Evolutionary conservation across 371 early-diverging fungal genomes (phyloP).

Genomic region (Zopfochytrium polystomum): DNA sequence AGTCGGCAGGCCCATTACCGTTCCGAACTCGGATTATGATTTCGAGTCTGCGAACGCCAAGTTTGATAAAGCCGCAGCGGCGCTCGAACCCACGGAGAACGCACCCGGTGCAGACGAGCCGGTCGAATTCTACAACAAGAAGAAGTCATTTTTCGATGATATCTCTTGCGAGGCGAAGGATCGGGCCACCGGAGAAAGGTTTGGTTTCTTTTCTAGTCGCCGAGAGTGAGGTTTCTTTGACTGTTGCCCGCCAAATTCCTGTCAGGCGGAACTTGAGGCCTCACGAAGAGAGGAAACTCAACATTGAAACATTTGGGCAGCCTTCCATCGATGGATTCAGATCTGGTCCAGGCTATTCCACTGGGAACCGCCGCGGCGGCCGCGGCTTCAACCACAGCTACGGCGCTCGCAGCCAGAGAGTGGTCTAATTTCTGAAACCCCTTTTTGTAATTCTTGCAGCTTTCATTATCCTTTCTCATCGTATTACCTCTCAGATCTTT

Average conservation of each 20-base stretch:
- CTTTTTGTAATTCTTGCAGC: too few relatives aligned
- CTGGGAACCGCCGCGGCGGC: constrained; percentile 31
- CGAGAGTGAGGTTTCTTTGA: background rate
- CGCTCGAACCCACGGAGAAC: constrained; percentile 8
- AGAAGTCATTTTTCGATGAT: constrained; percentile 87
- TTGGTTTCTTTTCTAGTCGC: too few relatives aligned
- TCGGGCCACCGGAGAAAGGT: constrained; percentile 57
- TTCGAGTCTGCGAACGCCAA: constrained; percentile 92
- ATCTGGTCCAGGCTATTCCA: constrained; percentile 19
- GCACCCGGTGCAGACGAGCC: constrained; percentile 30
- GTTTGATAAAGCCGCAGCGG: constrained; percentile 65
- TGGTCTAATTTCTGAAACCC: too few relatives aligned
- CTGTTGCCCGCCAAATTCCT: background rate
- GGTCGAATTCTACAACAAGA: constrained; percentile 62
- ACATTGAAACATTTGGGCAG: constrained; percentile 95
- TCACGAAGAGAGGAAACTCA: constrained; percentile 83
- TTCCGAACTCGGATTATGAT: constrained; percentile 89
- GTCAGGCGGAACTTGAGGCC: constrained; percentile 64
- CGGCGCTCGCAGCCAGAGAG: too few relatives aligned
- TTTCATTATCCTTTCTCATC: too few relatives aligned
- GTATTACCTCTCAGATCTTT: too few relatives aligned
- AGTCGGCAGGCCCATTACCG: constrained; percentile 45
- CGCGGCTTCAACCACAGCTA: too few relatives aligned
- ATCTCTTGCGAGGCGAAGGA: constrained; percentile 96
- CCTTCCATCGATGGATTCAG: constrained; percentile 54